Conservation (phyloP, 2,329 filamentous ascomycete genomes). For the Neonectria neomacrospora region DNA sequence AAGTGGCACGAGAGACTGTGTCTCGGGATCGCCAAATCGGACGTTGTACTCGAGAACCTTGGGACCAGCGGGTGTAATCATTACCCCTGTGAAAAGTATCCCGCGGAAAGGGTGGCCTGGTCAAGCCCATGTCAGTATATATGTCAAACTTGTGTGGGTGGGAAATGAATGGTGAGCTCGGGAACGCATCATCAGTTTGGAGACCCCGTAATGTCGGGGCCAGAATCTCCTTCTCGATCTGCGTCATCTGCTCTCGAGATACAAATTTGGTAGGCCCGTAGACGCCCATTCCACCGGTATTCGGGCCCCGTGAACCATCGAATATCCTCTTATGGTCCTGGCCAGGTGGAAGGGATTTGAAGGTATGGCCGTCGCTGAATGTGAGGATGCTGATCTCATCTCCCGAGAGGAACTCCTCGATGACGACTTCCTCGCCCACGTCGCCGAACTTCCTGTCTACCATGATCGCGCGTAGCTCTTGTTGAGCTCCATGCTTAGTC, state of each 20-base stretch:
- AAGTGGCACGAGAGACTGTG: neutral
- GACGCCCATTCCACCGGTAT: conserved; percentile 81
- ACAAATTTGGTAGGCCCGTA: conserved; percentile 69
- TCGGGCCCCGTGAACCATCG: conserved; percentile 75
- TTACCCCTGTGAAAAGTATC: neutral
- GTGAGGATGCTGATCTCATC: conserved; percentile 76
- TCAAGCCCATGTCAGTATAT: too few species aligned
- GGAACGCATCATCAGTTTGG: too few species aligned
- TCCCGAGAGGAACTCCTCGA: conserved; percentile 77
- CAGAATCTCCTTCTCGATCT: conserved; percentile 51
- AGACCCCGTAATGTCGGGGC: conserved; percentile 39
- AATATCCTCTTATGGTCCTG: conserved; percentile 79
- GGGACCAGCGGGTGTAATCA: neutral
- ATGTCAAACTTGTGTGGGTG: too few species aligned
- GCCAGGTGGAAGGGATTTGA: conserved; percentile 72
- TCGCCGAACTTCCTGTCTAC: conserved; percentile 71
- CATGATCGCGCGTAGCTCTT: conserved; percentile 77
- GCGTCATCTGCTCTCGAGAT: too few species aligned
- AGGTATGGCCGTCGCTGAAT: conserved; percentile 74
- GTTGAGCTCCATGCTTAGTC: conserved; percentile 68
- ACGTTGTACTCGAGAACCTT: neutral
- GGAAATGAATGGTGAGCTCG: too few species aligned
- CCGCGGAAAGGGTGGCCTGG: neutral
- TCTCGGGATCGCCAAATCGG: neutral
- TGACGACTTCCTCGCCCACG: conserved; percentile 76